Evolutionary conservation across 345 rosid species (phyloP).

Genomic region (Noccaea caerulescens): DNA sequence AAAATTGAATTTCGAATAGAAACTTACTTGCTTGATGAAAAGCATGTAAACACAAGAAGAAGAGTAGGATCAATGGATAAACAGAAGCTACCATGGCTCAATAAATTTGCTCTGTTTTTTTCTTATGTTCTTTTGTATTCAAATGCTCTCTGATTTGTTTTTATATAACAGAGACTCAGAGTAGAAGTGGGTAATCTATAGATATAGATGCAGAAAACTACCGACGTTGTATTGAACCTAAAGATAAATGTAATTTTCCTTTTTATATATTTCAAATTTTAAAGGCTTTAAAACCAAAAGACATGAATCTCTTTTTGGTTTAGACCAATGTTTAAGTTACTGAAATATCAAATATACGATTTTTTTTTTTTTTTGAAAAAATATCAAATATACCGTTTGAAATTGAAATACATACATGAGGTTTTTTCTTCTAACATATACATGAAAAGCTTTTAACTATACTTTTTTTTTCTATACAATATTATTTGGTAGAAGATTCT

Average conservation of each 20-base stretch:
- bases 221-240: not conserved
- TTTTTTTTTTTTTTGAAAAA: no score
- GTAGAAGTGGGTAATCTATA: conserved; percentile 21
- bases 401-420: not conserved
- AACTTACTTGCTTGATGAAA: conserved; percentile 56
- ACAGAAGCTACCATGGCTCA: conserved; percentile 51
- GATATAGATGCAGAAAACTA: conserved; percentile 28
- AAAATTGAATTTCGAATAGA: not conserved
- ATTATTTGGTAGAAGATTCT: not conserved
- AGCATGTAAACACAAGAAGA: conserved; percentile 43
- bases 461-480: not conserved
- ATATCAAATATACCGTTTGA: not conserved
- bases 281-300: not conserved
- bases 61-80: conserved; percentile 37
- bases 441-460: not conserved
- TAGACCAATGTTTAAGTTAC: not conserved
- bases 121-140: not conserved
- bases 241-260: conserved; percentile 8
- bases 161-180: not conserved
- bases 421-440: not conserved
- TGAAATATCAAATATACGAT: not conserved
- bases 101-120: conserved; percentile 25
- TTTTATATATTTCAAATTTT: not conserved
- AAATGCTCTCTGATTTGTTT: conserved; percentile 16
- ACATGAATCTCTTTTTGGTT: not conserved